Percentiles rank a stretch among this genome's conserved stretches.
phyloP scores from a whole-genome alignment of 352 stramenopile species.

The Phytophthora pseudosyringae region DNA sequence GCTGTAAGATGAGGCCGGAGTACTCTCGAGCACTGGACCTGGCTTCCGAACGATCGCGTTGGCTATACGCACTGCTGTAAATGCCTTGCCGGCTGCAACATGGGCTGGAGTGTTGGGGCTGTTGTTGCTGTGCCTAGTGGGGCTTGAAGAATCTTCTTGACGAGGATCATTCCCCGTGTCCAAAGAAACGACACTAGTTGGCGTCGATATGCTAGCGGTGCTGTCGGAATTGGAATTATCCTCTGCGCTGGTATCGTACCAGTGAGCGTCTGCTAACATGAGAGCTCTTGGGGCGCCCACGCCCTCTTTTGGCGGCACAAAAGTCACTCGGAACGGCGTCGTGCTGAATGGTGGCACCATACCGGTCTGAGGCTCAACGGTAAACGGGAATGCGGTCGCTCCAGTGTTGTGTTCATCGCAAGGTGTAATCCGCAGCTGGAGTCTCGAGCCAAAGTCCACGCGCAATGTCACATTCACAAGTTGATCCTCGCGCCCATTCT shows the following conservation, averaged over 20 bases:
- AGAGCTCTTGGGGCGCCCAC: slow-evolving; percentile 40
- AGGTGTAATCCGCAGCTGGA: slow-evolving; percentile 55
- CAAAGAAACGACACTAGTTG: slow-evolving; percentile 4
- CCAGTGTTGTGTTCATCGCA: slow-evolving; percentile 32
- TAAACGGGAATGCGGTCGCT: slow-evolving; percentile 44
- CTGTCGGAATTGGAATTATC: background rate
- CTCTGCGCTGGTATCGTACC: slow-evolving; percentile 44
- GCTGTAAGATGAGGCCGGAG: slow-evolving; percentile 31
- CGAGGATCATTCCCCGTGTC: slow-evolving; percentile 7
- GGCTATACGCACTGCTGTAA: slow-evolving; percentile 69
- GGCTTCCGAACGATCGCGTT: slow-evolving; percentile 56
- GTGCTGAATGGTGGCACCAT: slow-evolving; percentile 36
- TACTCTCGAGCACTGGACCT: slow-evolving; percentile 1
- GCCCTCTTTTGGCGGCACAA: slow-evolving; percentile 31
- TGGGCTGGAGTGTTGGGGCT: background rate
- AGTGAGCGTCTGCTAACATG: slow-evolving; percentile 71
- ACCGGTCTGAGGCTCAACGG: slow-evolving; percentile 42
- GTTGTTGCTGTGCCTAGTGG: slow-evolving; percentile 17
- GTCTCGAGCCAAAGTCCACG: slow-evolving; percentile 51
- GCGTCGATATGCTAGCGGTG: slow-evolving; percentile 6
- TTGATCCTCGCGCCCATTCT: slow-evolving; percentile 56
- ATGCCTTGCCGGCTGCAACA: slow-evolving; percentile 65
- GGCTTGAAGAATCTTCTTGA: slow-evolving; percentile 21
- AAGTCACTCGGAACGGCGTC: slow-evolving; percentile 61
- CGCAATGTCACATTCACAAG: slow-evolving; percentile 62